Base-by-base conservation (phyloP, 1,284 basidiomycete species). In the Volvariella surrecta region DNA sequence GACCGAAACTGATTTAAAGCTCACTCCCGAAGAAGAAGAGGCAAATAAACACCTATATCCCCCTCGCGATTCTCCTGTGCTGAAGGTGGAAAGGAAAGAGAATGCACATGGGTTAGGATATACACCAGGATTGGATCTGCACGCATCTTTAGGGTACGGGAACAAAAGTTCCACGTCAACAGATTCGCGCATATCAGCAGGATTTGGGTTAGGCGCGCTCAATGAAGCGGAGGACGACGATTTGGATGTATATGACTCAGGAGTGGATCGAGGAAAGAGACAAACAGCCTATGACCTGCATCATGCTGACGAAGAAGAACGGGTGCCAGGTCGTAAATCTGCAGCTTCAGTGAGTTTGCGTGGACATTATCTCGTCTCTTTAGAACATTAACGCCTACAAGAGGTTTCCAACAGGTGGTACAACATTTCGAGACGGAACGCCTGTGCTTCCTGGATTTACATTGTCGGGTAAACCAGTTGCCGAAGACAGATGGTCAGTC, bases 181-280 rank as follows among this genome's bases (percentile, higher is more conserved):
- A 46, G 32, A 42, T 16, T 30, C 28, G n/a, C n/a, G 42, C 28
- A 10, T 40, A 37, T 34, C 50, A 87, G 86, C 80, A 54, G 87
- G 87, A 0, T 91, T 91, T 54, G 89, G 89, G 19, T 66, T 92
- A 3, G 88, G 88, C n/a, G 88, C 83, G 1, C 61, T 89, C 34
- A 91, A 92, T 54, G 85, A 89, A 44, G 86, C 84, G 0, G 90
- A 92, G 37, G 89, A 94, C 43, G 91, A 94, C 54, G 90, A 95
- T 53, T 52, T 91, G 19, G 90, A 93, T 54, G 72, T 93, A 0
- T 95, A 95, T 54, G 84, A 88, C 52, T 63, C 63, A 37, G 45
- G 61, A 34, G 32, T 52, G 31, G 48, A 59, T 30, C 53, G 54
- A 3, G 60, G 64, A n/a, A 67, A 67, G 48, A 74, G 66, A 49